These are phyloP conservation scores for Gamarada debralockiae DNA, from an alignment of 495 filamentous ascomycete species.

Conservation along the genomic window DNA sequence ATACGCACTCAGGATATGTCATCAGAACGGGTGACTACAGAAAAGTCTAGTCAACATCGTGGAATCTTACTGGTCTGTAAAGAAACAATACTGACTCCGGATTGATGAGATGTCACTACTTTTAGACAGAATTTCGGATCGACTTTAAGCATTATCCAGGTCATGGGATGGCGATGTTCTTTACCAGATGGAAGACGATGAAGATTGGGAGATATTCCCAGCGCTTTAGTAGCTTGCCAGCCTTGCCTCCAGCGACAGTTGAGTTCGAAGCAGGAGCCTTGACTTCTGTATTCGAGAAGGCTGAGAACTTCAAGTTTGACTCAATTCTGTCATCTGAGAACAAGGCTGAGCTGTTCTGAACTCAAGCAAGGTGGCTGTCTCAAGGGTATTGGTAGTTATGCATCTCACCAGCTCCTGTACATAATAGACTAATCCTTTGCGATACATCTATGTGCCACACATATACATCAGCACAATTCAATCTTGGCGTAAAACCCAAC, in stretches of 20 bases:
- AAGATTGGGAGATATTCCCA: constrained; percentile 4
- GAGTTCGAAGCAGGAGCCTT: background rate
- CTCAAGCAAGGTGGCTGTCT: too few species aligned
- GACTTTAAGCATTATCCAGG: constrained; percentile 6
- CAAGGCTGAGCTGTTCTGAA: too few species aligned
- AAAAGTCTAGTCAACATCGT: background rate
- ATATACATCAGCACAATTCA: too few species aligned
- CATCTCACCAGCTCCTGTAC: too few species aligned
- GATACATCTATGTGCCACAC: too few species aligned
- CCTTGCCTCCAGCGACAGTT: background rate
- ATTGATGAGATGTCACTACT: constrained; percentile 6
- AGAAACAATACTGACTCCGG: background rate
- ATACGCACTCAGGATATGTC: constrained; percentile 4
- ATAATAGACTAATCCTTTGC: too few species aligned
- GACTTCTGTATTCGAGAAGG: constrained; percentile 7
- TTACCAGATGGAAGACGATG: constrained; percentile 15
- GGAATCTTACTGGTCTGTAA: background rate
- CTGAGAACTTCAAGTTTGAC: constrained; percentile 9
- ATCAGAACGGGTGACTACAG: constrained; percentile 2
- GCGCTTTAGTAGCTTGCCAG: background rate
- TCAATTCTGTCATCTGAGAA: constrained; percentile 5
- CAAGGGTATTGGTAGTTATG: too few species aligned
- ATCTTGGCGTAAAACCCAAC: too few species aligned
- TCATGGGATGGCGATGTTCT: constrained; percentile 10
- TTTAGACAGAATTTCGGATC: constrained; percentile 11